Evolutionary conservation across 768 basidiomycete genomes (phyloP).

Genomic region (Dendrothele bispora): DNA sequence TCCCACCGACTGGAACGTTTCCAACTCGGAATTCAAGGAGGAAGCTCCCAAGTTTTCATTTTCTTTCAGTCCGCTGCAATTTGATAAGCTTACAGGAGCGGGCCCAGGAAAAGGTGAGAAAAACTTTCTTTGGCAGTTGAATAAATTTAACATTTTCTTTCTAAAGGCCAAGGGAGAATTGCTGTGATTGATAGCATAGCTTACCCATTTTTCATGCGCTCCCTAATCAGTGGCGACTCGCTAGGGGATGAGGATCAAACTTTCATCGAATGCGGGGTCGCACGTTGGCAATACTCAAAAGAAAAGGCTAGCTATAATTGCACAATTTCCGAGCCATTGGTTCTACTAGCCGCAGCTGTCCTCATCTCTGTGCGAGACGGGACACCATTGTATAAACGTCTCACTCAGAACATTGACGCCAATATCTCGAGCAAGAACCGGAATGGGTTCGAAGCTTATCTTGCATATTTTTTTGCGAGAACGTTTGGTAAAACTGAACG

Average conservation of each 20-base stretch:
- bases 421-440: slow-evolving; percentile 24
- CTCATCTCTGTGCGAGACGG: slow-evolving; percentile 37
- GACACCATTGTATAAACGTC: slow-evolving; percentile 35
- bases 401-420: slow-evolving; percentile 37
- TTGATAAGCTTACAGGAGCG: slow-evolving; percentile 34
- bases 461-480: slow-evolving; percentile 29
- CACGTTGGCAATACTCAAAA: slow-evolving; percentile 30
- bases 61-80: too few relatives aligned
- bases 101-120: slow-evolving; percentile 32
- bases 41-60: too few relatives aligned
- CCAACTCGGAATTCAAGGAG: slow-evolving; percentile 27
- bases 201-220: slow-evolving; percentile 41
- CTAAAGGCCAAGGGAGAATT: neutral
- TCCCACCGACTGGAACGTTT: slow-evolving; percentile 35
- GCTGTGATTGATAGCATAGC: neutral
- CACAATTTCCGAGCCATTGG: slow-evolving; percentile 47
- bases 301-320: too few relatives aligned
- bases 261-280: neutral
- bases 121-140: neutral
- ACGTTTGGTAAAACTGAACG: slow-evolving; percentile 2
- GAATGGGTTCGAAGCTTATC: slow-evolving; percentile 47
- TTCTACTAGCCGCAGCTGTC: slow-evolving; percentile 42
- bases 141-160: neutral
- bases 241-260: slow-evolving; percentile 35
- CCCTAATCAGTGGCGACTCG: slow-evolving; percentile 33